A percentile compares a stretch with the other conserved stretches of the same genome.
phyloP scores from a whole-genome alignment of 495 filamentous ascomycete species.

The Aspergillus cristatus region DNA sequence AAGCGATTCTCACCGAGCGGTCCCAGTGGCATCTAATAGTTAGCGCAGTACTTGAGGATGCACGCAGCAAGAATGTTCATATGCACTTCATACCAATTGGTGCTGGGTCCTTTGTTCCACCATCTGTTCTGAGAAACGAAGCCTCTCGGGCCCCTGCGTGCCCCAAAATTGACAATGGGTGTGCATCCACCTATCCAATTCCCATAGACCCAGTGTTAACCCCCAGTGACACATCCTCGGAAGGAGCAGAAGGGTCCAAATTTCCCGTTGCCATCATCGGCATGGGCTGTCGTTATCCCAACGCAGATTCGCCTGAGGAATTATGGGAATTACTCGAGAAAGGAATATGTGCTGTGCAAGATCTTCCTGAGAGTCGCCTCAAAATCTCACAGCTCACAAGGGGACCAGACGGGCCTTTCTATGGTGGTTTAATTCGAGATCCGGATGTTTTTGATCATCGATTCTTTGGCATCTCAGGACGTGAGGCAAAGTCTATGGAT shows the following conservation, averaged over 20 bases:
- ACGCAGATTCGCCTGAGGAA: constrained; percentile 29
- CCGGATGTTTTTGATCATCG: constrained; percentile 31
- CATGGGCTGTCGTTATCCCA: constrained; percentile 32
- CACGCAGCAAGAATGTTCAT: not conserved
- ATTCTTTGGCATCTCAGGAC: constrained; percentile 32
- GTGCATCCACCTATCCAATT: not conserved
- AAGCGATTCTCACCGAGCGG: constrained; percentile 7
- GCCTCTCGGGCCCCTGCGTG: not conserved
- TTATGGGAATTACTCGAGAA: constrained; percentile 29
- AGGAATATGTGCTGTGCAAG: constrained; percentile 7
- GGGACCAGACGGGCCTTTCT: constrained; percentile 7
- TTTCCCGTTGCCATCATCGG: constrained; percentile 30
- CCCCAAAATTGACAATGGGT: not conserved
- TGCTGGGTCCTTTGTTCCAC: constrained; percentile 5
- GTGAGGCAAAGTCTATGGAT: constrained; percentile 38
- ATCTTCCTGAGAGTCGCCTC: constrained; percentile 14
- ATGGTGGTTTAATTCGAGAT: constrained; percentile 21
- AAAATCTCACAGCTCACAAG: constrained; percentile 4
- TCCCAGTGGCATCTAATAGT: constrained; percentile 11
- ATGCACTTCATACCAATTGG: constrained; percentile 7
- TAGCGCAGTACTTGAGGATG: constrained; percentile 1
- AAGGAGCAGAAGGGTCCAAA: not conserved
- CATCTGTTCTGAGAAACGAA: not conserved
- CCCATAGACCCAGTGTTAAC: not conserved
- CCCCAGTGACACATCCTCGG: not conserved